phyloP scores from a whole-genome alignment of 768 basidiomycete genomes.

The Auricularia auricula-judae region DNA sequence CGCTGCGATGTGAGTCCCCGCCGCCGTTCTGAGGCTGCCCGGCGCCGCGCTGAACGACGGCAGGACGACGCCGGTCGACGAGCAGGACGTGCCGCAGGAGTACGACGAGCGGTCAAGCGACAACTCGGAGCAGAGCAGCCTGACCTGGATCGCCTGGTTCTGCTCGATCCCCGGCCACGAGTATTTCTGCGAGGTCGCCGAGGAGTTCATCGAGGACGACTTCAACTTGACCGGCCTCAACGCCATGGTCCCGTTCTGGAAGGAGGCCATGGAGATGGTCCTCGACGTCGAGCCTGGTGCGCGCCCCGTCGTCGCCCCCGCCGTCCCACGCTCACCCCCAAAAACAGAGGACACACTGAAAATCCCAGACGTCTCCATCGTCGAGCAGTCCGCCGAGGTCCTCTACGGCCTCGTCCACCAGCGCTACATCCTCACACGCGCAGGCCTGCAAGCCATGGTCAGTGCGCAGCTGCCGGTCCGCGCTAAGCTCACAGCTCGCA shows the following conservation, averaged over 20 bases:
- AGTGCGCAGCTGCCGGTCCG: constrained; percentile 8
- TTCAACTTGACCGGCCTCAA: constrained; percentile 98
- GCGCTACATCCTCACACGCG: constrained; percentile 90
- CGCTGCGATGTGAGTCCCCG: too few relatives aligned
- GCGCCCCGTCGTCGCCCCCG: constrained; percentile 32
- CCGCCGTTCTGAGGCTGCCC: background rate
- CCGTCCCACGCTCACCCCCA: background rate
- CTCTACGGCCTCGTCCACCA: constrained; percentile 97
- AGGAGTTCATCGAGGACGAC: constrained; percentile 99
- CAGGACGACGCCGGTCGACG: background rate
- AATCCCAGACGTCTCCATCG: constrained; percentile 97
- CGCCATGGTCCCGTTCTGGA: constrained; percentile 97
- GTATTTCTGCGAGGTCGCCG: constrained; percentile 96
- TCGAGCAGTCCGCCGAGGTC: constrained; percentile 95
- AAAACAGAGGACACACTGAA: constrained; percentile 72
- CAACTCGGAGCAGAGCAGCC: constrained; percentile 9
- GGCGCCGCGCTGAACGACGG: background rate
- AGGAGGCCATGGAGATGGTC: constrained; percentile 99
- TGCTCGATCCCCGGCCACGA: constrained; percentile 92
- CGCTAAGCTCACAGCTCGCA: constrained; percentile 20
- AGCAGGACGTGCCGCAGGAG: background rate
- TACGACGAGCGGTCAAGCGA: background rate
- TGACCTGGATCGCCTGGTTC: constrained; percentile 96
- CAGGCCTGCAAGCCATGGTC: constrained; percentile 92
- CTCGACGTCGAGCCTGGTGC: constrained; percentile 96